These are phyloP conservation scores for Saccharomycopsis sp. DNA, from an alignment of 805 yeast species.

Conservation along the genomic window DNA sequence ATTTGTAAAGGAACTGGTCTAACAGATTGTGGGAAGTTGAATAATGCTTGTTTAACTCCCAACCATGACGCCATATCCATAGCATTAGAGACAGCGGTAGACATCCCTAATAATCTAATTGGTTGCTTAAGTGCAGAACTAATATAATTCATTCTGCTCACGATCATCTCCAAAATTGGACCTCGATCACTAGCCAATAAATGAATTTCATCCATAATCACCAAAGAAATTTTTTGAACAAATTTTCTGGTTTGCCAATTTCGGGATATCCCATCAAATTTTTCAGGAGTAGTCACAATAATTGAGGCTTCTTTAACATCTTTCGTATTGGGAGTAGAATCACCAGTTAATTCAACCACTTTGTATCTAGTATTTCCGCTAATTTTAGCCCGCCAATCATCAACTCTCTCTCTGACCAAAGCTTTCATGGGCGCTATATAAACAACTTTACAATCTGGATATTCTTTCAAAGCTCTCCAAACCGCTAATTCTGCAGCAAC, in stretches of 20 bases:
- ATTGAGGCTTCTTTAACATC: constrained; percentile 66
- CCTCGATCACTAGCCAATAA: constrained; percentile 80
- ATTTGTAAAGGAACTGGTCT: constrained; percentile 82
- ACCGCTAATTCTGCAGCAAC: constrained; percentile 95
- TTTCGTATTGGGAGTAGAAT: constrained; percentile 63
- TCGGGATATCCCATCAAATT: constrained; percentile 82
- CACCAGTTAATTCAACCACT: constrained; percentile 78
- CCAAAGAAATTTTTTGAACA: constrained; percentile 66
- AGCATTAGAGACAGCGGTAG: constrained; percentile 83
- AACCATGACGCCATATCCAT: constrained; percentile 83
- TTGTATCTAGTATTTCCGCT: constrained; percentile 40
- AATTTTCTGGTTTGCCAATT: constrained; percentile 76
- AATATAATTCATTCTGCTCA: constrained; percentile 76
- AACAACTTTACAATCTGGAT: constrained; percentile 73
- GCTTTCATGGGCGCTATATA: constrained; percentile 91
- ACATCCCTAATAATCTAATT: constrained; percentile 65
- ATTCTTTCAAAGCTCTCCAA: constrained; percentile 88
- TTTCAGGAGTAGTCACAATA: constrained; percentile 78
- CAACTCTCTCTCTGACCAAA: constrained; percentile 73
- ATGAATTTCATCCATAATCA: constrained; percentile 83
- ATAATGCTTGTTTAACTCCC: constrained; percentile 64
- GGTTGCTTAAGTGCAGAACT: constrained; percentile 53
- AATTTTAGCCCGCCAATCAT: constrained; percentile 63
- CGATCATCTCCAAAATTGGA: constrained; percentile 82
- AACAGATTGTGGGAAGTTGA: constrained; percentile 75